Conservation (phyloP, 768 basidiomycete species). For the Mycena epipterygia region DNA sequence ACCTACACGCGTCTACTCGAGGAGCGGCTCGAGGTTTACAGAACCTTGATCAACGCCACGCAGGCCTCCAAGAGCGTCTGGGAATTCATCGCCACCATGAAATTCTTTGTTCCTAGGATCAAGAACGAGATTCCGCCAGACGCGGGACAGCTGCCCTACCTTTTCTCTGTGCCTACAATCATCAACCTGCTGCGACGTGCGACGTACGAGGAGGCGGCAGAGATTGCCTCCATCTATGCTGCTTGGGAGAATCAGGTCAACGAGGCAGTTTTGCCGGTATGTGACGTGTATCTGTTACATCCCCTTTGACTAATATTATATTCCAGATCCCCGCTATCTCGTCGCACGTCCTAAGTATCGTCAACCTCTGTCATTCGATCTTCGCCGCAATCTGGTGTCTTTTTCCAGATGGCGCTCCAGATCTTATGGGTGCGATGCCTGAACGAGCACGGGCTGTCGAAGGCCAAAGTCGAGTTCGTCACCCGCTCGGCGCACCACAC, state of each 20-base stretch:
- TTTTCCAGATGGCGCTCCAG: constrained; percentile 36
- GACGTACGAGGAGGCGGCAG: constrained; percentile 30
- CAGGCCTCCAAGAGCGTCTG: constrained; percentile 16
- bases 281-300: constrained; percentile 11
- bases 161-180: constrained; percentile 13
- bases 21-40: constrained; percentile 32
- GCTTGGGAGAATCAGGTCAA: constrained; percentile 37
- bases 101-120: constrained; percentile 36
- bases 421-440: constrained; percentile 35
- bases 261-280: constrained; percentile 36
- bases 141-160: constrained; percentile 18
- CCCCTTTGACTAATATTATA: not conserved
- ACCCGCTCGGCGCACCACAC: constrained; percentile 17
- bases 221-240: constrained; percentile 33
- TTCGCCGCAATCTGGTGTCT: constrained; percentile 22
- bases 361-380: constrained; percentile 25
- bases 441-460: constrained; percentile 27
- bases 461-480: constrained; percentile 30
- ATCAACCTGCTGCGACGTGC: constrained; percentile 27
- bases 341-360: constrained; percentile 22
- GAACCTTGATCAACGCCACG: constrained; percentile 28
- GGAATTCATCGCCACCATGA: constrained; percentile 34
- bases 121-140: constrained; percentile 38
- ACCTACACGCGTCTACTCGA: constrained; percentile 37
- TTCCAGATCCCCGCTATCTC: constrained; percentile 27